phyloP scores from a whole-genome alignment of 257 asterid genomes.

The Knoxia roxburghii region DNA sequence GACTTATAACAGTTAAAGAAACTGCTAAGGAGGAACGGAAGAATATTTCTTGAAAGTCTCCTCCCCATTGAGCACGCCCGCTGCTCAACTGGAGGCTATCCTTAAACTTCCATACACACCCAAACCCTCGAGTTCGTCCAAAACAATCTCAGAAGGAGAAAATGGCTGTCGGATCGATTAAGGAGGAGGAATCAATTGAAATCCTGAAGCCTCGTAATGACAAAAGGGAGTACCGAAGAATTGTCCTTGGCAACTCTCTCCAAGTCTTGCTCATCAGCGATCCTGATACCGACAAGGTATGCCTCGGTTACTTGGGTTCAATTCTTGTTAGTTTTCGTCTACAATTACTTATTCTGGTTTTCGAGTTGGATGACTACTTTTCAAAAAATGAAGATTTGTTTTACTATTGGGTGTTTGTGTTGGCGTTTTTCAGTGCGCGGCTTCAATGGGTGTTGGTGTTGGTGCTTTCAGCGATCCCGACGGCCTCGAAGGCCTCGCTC shows the following conservation, averaged over 20 bases:
- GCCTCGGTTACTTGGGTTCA: background rate
- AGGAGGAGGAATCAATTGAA: slow-evolving; percentile 34
- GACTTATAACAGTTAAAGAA: no score
- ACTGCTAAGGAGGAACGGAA: no score
- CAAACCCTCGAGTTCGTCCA: background rate
- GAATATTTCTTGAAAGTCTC: no score
- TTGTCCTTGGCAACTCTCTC: slow-evolving; percentile 66
- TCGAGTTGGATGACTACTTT: background rate
- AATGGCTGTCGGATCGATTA: slow-evolving; percentile 47
- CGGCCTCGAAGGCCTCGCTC: slow-evolving; percentile 98
- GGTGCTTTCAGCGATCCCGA: slow-evolving; percentile 93
- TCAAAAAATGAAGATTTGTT: background rate
- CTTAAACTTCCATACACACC: no score
- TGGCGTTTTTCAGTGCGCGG: slow-evolving; percentile 60
- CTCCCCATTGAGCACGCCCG: no score
- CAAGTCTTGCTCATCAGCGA: slow-evolving; percentile 88
- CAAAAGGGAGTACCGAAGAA: slow-evolving; percentile 64
- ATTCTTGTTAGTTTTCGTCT: background rate
- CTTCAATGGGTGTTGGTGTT: slow-evolving; percentile 92
- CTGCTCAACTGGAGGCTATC: no score
- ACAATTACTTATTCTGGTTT: background rate
- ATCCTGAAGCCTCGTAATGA: slow-evolving; percentile 84
- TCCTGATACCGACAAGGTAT: slow-evolving; percentile 90
- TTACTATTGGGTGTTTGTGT: background rate
- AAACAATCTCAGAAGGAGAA: background rate